Percentiles rank a stretch among this genome's conserved stretches.
Evolutionary conservation across 2,329 filamentous ascomycete species (phyloP).

Genomic region (Pseudogymnoascus sp.): DNA sequence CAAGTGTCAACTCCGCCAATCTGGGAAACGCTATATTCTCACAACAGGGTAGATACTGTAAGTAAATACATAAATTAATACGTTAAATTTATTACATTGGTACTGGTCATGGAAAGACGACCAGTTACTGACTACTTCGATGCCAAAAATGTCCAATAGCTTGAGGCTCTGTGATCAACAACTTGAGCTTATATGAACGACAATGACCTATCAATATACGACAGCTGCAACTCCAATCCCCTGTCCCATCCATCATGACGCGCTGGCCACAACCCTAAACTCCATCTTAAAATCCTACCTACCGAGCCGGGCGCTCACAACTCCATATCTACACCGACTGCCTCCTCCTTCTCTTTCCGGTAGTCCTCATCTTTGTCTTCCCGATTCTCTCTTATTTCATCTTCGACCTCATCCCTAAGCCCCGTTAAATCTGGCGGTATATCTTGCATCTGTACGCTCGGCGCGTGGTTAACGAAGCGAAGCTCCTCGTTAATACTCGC

Average conservation of each 20-base stretch:
- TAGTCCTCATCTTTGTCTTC: constrained; percentile 48
- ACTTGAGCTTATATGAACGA: neutral
- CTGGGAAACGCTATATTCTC: neutral
- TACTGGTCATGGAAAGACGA: neutral
- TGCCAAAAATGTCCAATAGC: neutral
- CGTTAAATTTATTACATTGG: neutral
- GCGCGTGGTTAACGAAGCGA: constrained; percentile 72
- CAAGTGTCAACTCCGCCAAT: neutral
- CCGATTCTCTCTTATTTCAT: constrained; percentile 54
- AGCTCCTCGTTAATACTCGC: constrained; percentile 76
- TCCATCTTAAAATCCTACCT: neutral
- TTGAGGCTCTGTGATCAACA: neutral
- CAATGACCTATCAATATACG: neutral
- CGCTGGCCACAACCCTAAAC: neutral
- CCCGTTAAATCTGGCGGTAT: constrained; percentile 69
- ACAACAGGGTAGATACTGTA: neutral
- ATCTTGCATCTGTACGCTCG: constrained; percentile 74
- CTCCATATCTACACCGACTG: constrained; percentile 49
- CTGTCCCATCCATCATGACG: neutral
- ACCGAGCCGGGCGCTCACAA: constrained; percentile 13
- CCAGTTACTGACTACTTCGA: neutral
- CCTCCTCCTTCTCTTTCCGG: constrained; percentile 47
- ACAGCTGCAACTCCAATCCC: neutral
- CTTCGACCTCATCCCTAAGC: constrained; percentile 61
- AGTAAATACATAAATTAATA: neutral